Base-by-base conservation (phyloP, 192 early-diverging fungal genomes). In the Irineochytrium annulatum region DNA sequence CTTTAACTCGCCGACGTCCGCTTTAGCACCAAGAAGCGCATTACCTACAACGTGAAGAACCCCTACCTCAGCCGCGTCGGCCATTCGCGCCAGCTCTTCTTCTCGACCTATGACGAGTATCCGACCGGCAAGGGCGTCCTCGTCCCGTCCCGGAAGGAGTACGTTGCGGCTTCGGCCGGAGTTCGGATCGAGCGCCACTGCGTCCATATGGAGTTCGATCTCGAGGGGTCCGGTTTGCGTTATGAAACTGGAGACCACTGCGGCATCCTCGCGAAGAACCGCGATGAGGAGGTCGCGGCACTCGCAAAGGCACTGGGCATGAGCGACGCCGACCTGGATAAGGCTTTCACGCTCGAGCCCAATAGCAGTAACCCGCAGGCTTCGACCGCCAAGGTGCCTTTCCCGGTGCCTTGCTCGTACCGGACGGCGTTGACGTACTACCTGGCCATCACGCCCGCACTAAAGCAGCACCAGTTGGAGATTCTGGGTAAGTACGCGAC, bases 221-320 rank as follows among this genome's bases (percentile, higher is more conserved):
- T 97, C 48, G 57, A 74, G 24, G 91, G 82, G 34, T 89, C 86
- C 13, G 87, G 88, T 20, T 71, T 97, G 70, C 79, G 74, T 17
- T 97, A 99, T 71, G 85, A 90, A 60, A 76, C 91, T 13, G 97
- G 97, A 54, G 97, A 99, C 68, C 97, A 99, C 66, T 79, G 94
- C 53, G 97, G 93, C 22, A 79, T 99, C 24, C 97, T 87, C 80
- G 87, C 94, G 0, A 78, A 81, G 20, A 99, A 97, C 73, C 75
- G 87, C n/a, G 87, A 87, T 24, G 77, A 75, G 33, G 84, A 92
- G 46, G 89, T 95, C 5, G 54, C 29, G 35, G 53, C 43, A 14
- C 55, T 56, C 26, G 86, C 88, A 37, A 49, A 67, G 14, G 52
- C 32, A 52, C 63, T 31, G 29, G 62, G 46, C 5, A 26, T 0